Base-by-base conservation (phyloP, 78 protist species). In the Salpingoeca rosetta region DNA sequence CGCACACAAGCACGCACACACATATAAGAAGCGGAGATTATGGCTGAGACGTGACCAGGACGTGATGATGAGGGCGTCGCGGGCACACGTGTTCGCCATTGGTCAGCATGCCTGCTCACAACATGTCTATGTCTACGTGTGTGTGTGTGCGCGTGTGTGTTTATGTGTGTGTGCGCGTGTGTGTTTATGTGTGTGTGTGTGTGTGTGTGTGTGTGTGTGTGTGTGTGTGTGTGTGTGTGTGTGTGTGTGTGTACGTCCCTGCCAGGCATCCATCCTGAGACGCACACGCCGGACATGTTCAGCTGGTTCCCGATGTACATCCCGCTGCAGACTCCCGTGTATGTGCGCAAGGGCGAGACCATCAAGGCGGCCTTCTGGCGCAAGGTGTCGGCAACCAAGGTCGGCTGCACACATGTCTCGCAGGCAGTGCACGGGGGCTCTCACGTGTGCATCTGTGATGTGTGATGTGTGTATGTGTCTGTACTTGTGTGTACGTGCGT, bases 301-400 rank as follows among this genome's bases (percentile, higher is more conserved):
- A 86, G 93, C 85, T 97, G 99, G 99, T 97, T 97, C 84, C 98
- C 98, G 22, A 88, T 96, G 43, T 95, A 57, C 89, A 90, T 97
- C 75, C 99, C 99, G 26, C 56, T 98, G 77, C 72, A 11, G 80
- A 26, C 0, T 22, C 90, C 90, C 1, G 45, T 88, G 40, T 0
- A 31, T 57, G 76, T 78, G 38, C 36, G 44, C 27, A 44, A 39
- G 0, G 90, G 87, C 38, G 87, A 72, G 35, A 0, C 27, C 51
- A 56, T 88, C 42, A 26, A 36, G 35, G 38, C 26, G 44, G 78
- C 40, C 74, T 31, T 88, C 43, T 88, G 84, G 88, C 83, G 88
- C 44, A 1, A 24, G 28, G 11, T 17, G 17, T 1, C 26, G 28
- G 11, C 41, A 22, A 0, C 24, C 44, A 42, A 75, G 41, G 36